Percentiles rank a stretch among this genome's conserved stretches.
Evolutionary conservation across 2,329 filamentous ascomycete genomes (phyloP).

Genomic region (Epichloe scottii): DNA sequence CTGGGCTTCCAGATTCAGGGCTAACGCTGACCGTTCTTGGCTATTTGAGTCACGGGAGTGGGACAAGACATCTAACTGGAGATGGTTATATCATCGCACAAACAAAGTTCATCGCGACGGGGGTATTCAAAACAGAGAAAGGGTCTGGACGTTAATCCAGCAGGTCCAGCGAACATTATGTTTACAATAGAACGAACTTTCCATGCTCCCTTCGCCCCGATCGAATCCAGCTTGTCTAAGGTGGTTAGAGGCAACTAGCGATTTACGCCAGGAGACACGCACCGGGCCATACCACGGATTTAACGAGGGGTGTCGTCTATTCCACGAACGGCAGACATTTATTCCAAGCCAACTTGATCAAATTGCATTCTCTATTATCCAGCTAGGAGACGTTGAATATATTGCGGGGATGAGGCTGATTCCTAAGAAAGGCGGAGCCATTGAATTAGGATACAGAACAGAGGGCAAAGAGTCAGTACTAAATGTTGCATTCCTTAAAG

Average conservation of each 20-base stretch:
- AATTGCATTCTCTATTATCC: constrained; percentile 6
- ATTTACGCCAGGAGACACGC: constrained; percentile 2
- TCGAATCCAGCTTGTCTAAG: background rate
- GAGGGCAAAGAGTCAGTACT: constrained; percentile 3
- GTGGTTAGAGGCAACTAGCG: constrained; percentile 5
- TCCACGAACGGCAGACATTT: constrained; percentile 1
- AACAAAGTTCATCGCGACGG: constrained; percentile 1
- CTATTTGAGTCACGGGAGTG: constrained; percentile 7
- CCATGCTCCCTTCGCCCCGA: background rate
- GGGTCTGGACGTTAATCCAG: constrained; percentile 6
- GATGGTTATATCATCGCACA: constrained; percentile 7
- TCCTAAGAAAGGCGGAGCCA: background rate
- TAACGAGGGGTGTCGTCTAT: constrained; percentile 5
- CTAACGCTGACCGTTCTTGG: constrained; percentile 7
- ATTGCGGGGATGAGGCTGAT: constrained; percentile 5
- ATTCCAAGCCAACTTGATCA: constrained; percentile 5
- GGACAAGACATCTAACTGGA: constrained; percentile 3
- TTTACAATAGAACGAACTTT: constrained; percentile 5
- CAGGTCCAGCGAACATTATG: constrained; percentile 5
- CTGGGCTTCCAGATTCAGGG: constrained; percentile 7
- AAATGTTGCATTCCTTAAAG: constrained; percentile 2
- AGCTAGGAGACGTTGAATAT: constrained; percentile 3
- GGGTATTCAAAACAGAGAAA: constrained; percentile 7
- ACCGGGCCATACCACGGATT: constrained; percentile 1
- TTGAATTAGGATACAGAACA: constrained; percentile 7